Evolutionary conservation across 2,329 filamentous ascomycete genomes (phyloP), one percentile per base, ranked within the genome.

Genomic region (Grosmannia clavigera): DNA sequence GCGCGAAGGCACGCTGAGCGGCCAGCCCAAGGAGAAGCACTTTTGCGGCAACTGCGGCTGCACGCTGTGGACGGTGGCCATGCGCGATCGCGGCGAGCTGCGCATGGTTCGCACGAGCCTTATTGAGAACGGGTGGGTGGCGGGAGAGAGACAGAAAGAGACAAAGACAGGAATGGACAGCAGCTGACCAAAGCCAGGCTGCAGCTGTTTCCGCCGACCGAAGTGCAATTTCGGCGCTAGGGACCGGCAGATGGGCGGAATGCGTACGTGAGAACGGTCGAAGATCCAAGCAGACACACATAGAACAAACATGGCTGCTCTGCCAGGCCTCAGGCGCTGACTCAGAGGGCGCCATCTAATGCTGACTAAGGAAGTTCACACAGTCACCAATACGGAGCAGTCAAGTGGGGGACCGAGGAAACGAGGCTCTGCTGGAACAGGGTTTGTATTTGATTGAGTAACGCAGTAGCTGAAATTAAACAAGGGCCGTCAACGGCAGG

Each of bases 11-110:
- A 65, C 62, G 10, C 50, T 48, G 51, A 65, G 64, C 61, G 65
- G 65, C 5, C 60, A 64, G 61, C 60, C 63, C 54, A 66, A 65
- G 51, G 64, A 64, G 22, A 65, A 65, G 46, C 63, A 65, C 55
- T 66, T 66, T 60, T 66, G 63, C 53, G 60, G 63, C 54, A 62
- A 64, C 53, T 66, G 64, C 48, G 64, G 64, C 2, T 66, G 63
- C 35, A 60, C 63, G 29, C 58, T 65, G 22, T 66, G 64, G 64
- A 63, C 65, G 5, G 63, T 64, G 6, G 63, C 65, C 27, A 63
- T 63, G 60, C 52, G 57, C 27, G 59, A 64, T 56, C 57, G 58
- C 38, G 65, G 65, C 46, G 60, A 62, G 57, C 51, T 63, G 46
- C 60, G 62, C 31, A 56, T 65, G 57, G 64, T 66, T 58, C 61